These are phyloP conservation scores for Euphorbia corollata DNA, from an alignment of 441 rosid genomes.

Conservation along the genomic window DNA sequence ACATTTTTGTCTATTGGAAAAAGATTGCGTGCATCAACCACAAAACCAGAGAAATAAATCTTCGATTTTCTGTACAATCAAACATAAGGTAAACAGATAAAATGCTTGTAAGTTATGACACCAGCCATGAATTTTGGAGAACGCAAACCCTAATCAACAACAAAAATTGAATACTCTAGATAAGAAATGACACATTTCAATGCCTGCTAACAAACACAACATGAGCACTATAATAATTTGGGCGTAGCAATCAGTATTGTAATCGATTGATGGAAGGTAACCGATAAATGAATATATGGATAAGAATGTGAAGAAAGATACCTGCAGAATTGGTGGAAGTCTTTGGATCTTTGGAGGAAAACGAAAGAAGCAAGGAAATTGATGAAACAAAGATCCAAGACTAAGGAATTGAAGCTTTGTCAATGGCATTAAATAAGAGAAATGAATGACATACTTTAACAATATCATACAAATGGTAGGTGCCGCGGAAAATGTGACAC, in stretches of 20 bases:
- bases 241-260: background rate
- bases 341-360: background rate
- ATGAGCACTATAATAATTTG: background rate
- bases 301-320: background rate
- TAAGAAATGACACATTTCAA: background rate
- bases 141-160: background rate
- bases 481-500: conserved; percentile 22
- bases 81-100: too few relatives aligned
- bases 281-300: background rate
- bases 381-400: background rate
- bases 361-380: background rate
- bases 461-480: conserved; percentile 31
- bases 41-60: too few relatives aligned
- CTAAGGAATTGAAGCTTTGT: background rate
- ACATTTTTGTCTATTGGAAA: too few relatives aligned
- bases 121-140: too few relatives aligned
- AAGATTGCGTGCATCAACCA: too few relatives aligned
- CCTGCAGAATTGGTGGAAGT: background rate
- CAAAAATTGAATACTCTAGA: background rate
- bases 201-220: background rate
- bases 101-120: too few relatives aligned
- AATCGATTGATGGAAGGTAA: background rate
- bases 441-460: background rate
- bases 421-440: background rate
- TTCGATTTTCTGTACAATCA: too few relatives aligned